Conservation (phyloP, 352 stramenopile genomes). For the Aphanomyces euteiches region DNA sequence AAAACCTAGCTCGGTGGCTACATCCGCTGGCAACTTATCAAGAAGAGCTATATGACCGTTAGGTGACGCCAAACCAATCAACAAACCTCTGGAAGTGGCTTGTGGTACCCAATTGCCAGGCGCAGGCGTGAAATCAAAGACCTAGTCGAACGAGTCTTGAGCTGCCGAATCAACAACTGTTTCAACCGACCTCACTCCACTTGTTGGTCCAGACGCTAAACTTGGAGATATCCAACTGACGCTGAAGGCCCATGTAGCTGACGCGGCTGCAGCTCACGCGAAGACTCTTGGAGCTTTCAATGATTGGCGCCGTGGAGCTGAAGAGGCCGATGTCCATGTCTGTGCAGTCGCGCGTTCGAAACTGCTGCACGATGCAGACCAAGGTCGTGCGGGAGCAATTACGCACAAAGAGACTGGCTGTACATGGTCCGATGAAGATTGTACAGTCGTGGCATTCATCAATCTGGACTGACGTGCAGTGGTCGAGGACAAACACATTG, state of each 20-base stretch:
- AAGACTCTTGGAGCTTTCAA: conserved; percentile 58
- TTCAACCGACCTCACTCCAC: conserved; percentile 60
- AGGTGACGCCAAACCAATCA: no score
- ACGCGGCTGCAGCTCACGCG: conserved; percentile 61
- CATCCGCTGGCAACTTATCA: conserved; percentile 19
- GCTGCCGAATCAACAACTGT: not conserved
- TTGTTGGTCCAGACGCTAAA: conserved; percentile 81
- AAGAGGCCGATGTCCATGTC: conserved; percentile 64
- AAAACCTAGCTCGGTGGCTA: conserved; percentile 17
- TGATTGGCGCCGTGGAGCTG: conserved; percentile 62
- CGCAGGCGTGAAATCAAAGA: conserved; percentile 26
- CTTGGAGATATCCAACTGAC: conserved; percentile 59
- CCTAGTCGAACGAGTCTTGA: not conserved
- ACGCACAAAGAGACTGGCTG: conserved; percentile 66
- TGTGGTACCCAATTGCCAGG: not conserved
- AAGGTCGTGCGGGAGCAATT: conserved; percentile 61
- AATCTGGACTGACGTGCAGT: conserved; percentile 75
- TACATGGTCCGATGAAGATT: conserved; percentile 64
- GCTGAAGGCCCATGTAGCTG: conserved; percentile 65
- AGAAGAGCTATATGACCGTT: no score
- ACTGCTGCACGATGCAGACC: conserved; percentile 66
- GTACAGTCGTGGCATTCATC: conserved; percentile 65
- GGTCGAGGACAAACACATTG: conserved; percentile 72
- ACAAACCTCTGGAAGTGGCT: no score
- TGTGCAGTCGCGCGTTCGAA: conserved; percentile 63